Conservation (phyloP, 78 protist genomes). For the Andalucia godoyi region DNA sequence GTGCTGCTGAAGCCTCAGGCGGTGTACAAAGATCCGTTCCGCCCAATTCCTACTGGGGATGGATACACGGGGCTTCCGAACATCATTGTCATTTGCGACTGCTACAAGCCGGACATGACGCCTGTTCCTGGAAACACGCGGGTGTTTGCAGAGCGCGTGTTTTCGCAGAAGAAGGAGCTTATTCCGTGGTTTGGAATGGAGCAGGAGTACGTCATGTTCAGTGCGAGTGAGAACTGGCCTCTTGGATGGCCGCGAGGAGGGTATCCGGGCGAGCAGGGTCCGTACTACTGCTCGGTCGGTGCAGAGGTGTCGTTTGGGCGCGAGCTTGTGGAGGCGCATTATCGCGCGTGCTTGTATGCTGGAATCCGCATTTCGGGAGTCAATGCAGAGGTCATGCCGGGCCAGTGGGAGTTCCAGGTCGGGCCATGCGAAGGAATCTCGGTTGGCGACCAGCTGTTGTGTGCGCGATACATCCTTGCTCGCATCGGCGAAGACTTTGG, state of each 20-base stretch:
- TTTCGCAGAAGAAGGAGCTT: background rate
- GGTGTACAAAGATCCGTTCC: slow-evolving; percentile 66
- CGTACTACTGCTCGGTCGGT: slow-evolving; percentile 78
- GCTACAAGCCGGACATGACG: slow-evolving; percentile 23
- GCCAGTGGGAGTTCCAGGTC: slow-evolving; percentile 86
- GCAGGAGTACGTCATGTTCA: slow-evolving; percentile 67
- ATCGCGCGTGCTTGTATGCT: slow-evolving; percentile 55
- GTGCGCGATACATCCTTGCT: slow-evolving; percentile 39
- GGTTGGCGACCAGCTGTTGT: slow-evolving; percentile 56
- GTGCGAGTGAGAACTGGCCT: slow-evolving; percentile 25
- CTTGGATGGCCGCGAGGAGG: slow-evolving; percentile 67
- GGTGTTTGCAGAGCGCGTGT: background rate
- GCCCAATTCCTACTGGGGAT: background rate
- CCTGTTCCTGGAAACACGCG: slow-evolving; percentile 39
- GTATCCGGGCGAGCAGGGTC: slow-evolving; percentile 80
- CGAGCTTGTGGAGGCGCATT: slow-evolving; percentile 58
- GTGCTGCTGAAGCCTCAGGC: slow-evolving; percentile 54
- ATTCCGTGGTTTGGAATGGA: slow-evolving; percentile 79
- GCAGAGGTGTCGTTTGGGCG: slow-evolving; percentile 55
- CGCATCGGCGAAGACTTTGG: slow-evolving; percentile 57
- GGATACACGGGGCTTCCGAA: background rate
- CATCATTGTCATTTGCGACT: slow-evolving; percentile 50
- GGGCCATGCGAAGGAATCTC: slow-evolving; percentile 77
- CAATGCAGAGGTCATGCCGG: slow-evolving; percentile 83
- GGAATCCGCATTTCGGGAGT: slow-evolving; percentile 64